A percentile compares a stretch with the other conserved stretches of the same genome.
These are phyloP conservation scores for Trichoderma sp. DNA, from an alignment of 2,329 filamentous ascomycete species.

Conservation along the genomic window DNA sequence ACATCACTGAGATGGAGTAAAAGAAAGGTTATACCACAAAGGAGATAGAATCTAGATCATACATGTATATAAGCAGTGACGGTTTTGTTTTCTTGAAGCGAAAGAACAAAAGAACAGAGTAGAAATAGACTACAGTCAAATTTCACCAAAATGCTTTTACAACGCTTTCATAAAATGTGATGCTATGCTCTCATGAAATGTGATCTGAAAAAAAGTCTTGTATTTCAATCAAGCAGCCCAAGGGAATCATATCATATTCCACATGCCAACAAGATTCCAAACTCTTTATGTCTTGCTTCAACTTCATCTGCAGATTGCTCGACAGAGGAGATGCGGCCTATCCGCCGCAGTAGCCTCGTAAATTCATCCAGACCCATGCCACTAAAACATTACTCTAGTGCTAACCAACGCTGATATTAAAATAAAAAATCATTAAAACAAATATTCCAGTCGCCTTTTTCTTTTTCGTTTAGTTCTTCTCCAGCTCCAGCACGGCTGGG, in stretches of 20 bases:
- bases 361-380: background rate
- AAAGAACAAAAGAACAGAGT: background rate
- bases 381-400: conserved; percentile 11
- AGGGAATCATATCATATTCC: background rate
- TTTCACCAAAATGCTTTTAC: background rate
- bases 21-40: background rate
- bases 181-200: background rate
- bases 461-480: conserved; percentile 28
- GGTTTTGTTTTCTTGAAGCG: background rate
- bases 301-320: conserved; percentile 3
- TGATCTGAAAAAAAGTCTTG: background rate
- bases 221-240: background rate
- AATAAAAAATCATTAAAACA: background rate
- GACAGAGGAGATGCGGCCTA: background rate
- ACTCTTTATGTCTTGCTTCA: background rate
- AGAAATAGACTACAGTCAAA: background rate
- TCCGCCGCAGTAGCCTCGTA: background rate
- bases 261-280: background rate
- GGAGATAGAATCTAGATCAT: conserved; percentile 2
- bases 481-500: conserved; percentile 50
- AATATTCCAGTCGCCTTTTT: background rate
- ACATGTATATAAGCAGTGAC: background rate
- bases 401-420: conserved; percentile 16
- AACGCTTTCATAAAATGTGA: background rate
- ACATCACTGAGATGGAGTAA: conserved; percentile 69